A percentile compares a stretch with the other conserved stretches of the same genome.
Conservation (phyloP, 169 alveolate species). For the Fabrea salina region DNA sequence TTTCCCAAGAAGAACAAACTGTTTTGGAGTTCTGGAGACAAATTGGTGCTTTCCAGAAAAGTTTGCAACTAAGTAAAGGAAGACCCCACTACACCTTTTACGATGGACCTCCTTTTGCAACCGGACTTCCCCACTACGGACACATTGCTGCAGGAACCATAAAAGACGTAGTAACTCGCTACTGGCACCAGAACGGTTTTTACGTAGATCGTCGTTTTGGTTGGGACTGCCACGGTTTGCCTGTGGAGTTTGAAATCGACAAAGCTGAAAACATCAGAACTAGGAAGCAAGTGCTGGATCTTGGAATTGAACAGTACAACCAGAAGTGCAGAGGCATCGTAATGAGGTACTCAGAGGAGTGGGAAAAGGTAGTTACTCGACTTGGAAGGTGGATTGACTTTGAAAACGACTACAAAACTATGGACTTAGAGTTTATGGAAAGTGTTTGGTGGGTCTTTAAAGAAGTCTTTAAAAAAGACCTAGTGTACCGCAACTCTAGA, state of each 20-base stretch:
- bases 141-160: slow-evolving; percentile 99
- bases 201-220: slow-evolving; percentile 98
- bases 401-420: slow-evolving; percentile 97
- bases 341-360: slow-evolving; percentile 94
- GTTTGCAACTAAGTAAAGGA: slow-evolving; percentile 69
- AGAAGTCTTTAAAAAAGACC: slow-evolving; percentile 87
- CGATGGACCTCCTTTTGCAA: slow-evolving; percentile 99
- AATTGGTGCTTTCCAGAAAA: slow-evolving; percentile 74
- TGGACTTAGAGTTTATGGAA: slow-evolving; percentile 97
- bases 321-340: slow-evolving; percentile 92
- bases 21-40: slow-evolving; percentile 74
- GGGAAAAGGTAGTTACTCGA: slow-evolving; percentile 90
- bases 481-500: slow-evolving; percentile 94
- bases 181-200: slow-evolving; percentile 95
- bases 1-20: slow-evolving; percentile 78
- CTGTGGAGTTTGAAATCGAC: slow-evolving; percentile 98
- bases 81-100: slow-evolving; percentile 93
- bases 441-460: slow-evolving; percentile 94
- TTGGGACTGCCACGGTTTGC: slow-evolving; percentile 99
- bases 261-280: slow-evolving; percentile 87
- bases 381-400: slow-evolving; percentile 99
- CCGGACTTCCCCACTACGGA: slow-evolving; percentile 99
- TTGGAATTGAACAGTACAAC: slow-evolving; percentile 89
- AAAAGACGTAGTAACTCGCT: slow-evolving; percentile 98
- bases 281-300: slow-evolving; percentile 87